phyloP scores from a whole-genome alignment of 495 filamentous ascomycete genomes.

The Melanomma pulvis-pyrius region DNA sequence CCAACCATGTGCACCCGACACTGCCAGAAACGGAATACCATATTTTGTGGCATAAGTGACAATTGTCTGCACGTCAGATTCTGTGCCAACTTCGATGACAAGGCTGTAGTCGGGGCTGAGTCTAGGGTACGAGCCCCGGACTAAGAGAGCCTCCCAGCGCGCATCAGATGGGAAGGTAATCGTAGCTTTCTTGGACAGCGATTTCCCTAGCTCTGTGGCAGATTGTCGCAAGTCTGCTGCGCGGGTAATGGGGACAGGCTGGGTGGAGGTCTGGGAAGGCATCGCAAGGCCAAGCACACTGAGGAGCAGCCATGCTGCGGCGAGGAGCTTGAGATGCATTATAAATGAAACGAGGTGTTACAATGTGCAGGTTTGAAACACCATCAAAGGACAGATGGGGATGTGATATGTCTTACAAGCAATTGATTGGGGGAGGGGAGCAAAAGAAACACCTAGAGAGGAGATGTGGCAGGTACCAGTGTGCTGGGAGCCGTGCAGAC shows the following conservation, averaged over 20 bases:
- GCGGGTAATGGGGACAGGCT: background rate
- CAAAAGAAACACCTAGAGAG: no score
- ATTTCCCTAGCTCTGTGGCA: background rate
- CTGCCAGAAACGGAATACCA: constrained; percentile 15
- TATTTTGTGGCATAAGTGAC: constrained; percentile 1
- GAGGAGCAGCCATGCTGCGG: background rate
- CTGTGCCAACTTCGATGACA: constrained; percentile 14
- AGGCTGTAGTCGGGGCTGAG: constrained; percentile 6
- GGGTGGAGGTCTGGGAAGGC: background rate
- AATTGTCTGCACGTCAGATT: constrained; percentile 13
- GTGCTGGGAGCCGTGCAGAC: background rate
- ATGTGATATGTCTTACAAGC: no score
- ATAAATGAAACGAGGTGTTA: background rate
- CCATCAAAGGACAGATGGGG: no score
- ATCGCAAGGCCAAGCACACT: background rate
- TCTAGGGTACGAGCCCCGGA: constrained; percentile 3
- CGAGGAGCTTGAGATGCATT: background rate
- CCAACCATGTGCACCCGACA: constrained; percentile 18
- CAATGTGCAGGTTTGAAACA: background rate
- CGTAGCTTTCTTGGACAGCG: constrained; percentile 2
- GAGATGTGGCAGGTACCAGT: background rate
- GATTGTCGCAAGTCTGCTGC: background rate
- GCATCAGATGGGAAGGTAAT: constrained; percentile 3
- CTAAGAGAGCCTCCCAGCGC: constrained; percentile 4
- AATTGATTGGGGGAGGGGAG: no score